Evolutionary conservation across 116 monocot species (phyloP).

Genomic region (Posidonia oceanica): DNA sequence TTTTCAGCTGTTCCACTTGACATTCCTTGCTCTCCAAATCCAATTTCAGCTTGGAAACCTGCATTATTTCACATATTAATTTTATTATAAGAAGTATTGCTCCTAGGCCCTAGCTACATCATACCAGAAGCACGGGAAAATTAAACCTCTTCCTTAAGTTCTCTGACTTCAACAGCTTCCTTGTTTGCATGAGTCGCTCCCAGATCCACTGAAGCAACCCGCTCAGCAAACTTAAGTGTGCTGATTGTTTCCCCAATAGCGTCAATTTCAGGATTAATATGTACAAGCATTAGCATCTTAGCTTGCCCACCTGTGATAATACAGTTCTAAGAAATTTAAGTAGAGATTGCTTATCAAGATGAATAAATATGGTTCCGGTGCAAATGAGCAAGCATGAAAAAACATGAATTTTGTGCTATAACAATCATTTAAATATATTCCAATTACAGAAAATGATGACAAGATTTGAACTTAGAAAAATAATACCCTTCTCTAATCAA

Average conservation of each 20-base stretch:
- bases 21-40: not conserved
- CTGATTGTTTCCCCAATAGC: constrained; percentile 65
- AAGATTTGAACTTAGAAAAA: too few species aligned
- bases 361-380: too few species aligned
- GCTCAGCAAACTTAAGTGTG: constrained; percentile 90
- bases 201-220: constrained; percentile 74
- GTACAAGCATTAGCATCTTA: constrained; percentile 87
- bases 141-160: constrained; percentile 77
- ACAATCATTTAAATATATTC: too few species aligned
- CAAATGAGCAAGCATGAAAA: too few species aligned
- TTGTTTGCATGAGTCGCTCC: constrained; percentile 64
- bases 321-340: too few species aligned
- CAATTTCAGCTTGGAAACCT: not conserved
- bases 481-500: too few species aligned
- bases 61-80: not conserved
- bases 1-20: not conserved
- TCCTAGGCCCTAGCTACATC: too few species aligned
- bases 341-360: too few species aligned
- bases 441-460: too few species aligned
- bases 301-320: constrained; percentile 63
- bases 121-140: not conserved
- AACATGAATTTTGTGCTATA: too few species aligned
- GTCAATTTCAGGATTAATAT: constrained; percentile 75
- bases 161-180: constrained; percentile 55
- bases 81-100: too few species aligned